Base-by-base conservation (phyloP, 2,329 filamentous ascomycete genomes). In the Colletotrichum cuscutae region DNA sequence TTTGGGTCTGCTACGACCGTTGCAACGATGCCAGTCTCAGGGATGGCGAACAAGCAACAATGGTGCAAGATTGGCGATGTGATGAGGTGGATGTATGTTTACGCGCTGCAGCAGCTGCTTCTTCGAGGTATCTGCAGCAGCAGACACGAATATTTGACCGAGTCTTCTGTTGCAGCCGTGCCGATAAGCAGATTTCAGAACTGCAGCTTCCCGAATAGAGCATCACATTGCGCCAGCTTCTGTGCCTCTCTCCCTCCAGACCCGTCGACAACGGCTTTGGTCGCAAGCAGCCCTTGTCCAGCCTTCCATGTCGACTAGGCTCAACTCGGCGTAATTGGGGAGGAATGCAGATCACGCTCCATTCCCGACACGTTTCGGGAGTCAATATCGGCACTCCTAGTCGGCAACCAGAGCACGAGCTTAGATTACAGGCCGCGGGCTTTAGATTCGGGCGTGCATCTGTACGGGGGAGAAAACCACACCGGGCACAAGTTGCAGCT, bases 1-100 rank as follows among this genome's bases (percentile, higher is more conserved):
- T 37, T 64, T 54, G 70, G 70, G 60, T 42, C 53, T 54, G 30
- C 57, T 58, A 37, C 24, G 22, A 46, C 13, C 19, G 58, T 58
- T 63, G 58, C 65, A 68, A 46, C 59, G 54, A n/a, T 42, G 24
- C 30, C 46, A 30, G 12, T 56, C 35, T 69, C 42, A 69, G 30
- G 53, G 59, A 37, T 26, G 35, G 28, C 42, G n/a, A 68, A 30
- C 42, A 46, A 19, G 58, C 37, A 42, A 42, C 37, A 22, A 32
- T 42, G 13, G n/a, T 59, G 61, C 46, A 56, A 56, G 53, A 58
- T 42, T 13, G 15, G 32, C 26, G 32, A 72, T 30, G 37, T 15
- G 58, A 60, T 28, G 42, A 65, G 69, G 24, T 58, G 69, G 69
- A 30, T 53, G 7, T 53, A 37, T 32, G 53, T 68, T 72, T 59